Base-by-base conservation (phyloP, 192 early-diverging fungal genomes). In the Glomus cerebriforme region DNA sequence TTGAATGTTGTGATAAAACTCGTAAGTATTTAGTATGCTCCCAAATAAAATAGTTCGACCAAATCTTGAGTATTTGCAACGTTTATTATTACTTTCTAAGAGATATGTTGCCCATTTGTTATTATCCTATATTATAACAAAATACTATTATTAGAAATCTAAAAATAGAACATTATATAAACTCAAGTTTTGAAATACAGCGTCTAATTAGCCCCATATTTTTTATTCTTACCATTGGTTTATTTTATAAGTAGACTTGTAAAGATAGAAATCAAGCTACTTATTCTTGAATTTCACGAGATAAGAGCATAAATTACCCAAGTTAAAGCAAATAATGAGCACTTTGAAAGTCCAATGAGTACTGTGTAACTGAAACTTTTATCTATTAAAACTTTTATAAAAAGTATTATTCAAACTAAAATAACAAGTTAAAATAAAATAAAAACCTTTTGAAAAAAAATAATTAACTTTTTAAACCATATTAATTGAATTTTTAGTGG, bases 1-100 rank as follows among this genome's bases (percentile, higher is more conserved):
- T 69, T 69, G 37, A 69, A 39, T 69, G 37, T 69, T 69, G 37
- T 69, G 34, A 12, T 26, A 69, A 22, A 69, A 69, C 43, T 69
- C 22, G 35, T 69, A 69, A 69, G 43, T 26, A 69, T 27, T 34
- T 68, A 17, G 32, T 0, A 10, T 35, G 15, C 17, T 68, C 17
- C 19, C 7, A 2, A 34, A 39, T 39, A 69, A 24, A 26, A 69
- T 69, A 39, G 6, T 35, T 19, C n/a, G 34, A 3, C 37, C 35
- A 39, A 17, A 5, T 69, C 24, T 39, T 22, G 67, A 43, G 31
- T 64, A 64, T 8, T 64, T 64, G 62, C 7, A 10, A 64, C n/a
- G 3, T 35, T 69, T 2, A 69, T 43, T 22, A 35, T 69, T 35
- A 7, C 5, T 12, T 43, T 43, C n/a, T 69, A 69, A 39, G 22